These are phyloP conservation scores for Ananas comosus DNA, from an alignment of 176 grass and related monocot genomes.

Conservation along the genomic window DNA sequence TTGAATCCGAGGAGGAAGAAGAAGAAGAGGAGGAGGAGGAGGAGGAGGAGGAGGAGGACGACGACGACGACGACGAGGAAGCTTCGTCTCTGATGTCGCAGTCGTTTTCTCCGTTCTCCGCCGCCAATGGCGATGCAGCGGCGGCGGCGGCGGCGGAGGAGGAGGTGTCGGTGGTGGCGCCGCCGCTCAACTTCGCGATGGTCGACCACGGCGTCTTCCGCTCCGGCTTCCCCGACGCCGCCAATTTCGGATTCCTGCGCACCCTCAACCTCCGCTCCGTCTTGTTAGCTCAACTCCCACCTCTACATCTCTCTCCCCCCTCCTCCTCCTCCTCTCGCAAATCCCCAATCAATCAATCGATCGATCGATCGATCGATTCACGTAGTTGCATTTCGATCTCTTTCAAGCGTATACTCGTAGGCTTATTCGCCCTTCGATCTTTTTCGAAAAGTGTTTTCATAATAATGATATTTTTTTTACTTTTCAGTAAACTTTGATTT, in stretches of 20 bases:
- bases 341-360: not conserved
- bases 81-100: too few species aligned
- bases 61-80: too few species aligned
- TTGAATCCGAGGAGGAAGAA: too few species aligned
- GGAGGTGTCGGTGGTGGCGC: conserved; percentile 2
- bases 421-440: too few species aligned
- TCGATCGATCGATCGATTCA: not conserved
- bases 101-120: too few species aligned
- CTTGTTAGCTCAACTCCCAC: conserved; percentile 24
- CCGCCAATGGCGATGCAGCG: not conserved
- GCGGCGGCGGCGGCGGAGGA: not conserved
- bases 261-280: conserved; percentile 63
- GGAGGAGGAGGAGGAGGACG: too few species aligned
- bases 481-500: too few species aligned
- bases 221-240: conserved; percentile 61
- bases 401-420: too few species aligned
- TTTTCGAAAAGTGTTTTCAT: too few species aligned
- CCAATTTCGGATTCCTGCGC: conserved; percentile 62
- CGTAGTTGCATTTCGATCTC: not conserved
- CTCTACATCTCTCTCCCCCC: not conserved
- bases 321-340: not conserved
- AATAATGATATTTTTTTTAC: too few species aligned
- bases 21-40: too few species aligned
- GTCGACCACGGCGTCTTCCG: conserved; percentile 70
- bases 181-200: conserved; percentile 82